Conservation (phyloP, 768 basidiomycete species). For the Daedaleopsis sinensis region DNA sequence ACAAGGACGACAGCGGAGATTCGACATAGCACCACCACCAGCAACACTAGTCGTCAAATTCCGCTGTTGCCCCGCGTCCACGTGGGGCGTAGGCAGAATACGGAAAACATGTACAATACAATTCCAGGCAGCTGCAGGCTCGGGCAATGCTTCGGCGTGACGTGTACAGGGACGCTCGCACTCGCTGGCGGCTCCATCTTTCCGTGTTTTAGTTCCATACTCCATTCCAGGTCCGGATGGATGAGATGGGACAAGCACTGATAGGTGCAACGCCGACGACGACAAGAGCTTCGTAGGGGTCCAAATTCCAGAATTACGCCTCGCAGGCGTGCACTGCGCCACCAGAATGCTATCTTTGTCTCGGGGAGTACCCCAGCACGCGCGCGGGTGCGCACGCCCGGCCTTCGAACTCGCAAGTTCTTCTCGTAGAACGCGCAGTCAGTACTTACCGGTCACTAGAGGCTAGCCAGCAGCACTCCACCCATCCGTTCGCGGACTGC, state of each 20-base stretch:
- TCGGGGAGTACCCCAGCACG: neutral
- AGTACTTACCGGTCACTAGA: too few species aligned
- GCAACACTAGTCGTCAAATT: neutral
- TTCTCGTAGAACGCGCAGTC: too few species aligned
- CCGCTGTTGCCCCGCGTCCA: neutral
- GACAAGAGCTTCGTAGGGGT: neutral
- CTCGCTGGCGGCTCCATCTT: neutral
- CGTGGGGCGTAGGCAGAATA: too few species aligned
- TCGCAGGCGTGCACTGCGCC: neutral
- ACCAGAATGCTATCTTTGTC: conserved; percentile 1
- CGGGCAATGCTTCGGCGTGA: neutral
- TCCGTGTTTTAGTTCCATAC: neutral
- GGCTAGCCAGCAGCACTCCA: too few species aligned
- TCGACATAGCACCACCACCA: too few species aligned
- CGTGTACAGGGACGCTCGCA: neutral
- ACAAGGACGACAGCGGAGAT: too few species aligned
- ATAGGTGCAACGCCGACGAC: neutral
- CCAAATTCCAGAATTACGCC: too few species aligned
- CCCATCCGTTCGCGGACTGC: neutral
- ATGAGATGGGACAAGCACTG: too few species aligned
- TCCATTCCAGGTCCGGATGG: conserved; percentile 4
- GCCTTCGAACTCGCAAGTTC: too few species aligned
- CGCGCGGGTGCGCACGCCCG: neutral
- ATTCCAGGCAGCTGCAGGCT: neutral
- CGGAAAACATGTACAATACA: too few species aligned